Evolutionary conservation across 495 filamentous ascomycete genomes (phyloP), one percentile per base, ranked within the genome.

Genomic region (Cercophora sp.): DNA sequence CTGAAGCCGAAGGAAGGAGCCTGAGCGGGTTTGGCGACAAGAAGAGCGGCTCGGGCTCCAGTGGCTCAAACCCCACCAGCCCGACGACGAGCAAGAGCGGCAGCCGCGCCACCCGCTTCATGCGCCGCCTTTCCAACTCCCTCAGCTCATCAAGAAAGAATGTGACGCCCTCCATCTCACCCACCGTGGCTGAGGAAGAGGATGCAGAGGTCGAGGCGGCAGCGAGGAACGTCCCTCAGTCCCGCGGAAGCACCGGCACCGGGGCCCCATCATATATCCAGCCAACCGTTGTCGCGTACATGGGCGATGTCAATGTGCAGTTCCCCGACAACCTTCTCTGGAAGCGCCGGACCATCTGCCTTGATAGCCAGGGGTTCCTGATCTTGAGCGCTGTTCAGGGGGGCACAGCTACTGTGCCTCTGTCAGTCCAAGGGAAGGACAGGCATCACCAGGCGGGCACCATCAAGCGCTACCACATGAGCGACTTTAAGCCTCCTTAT

Each of bases 261-360:
- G 24, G 31, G 29, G 24, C 49, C 1, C 34, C 50, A 0, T 20
- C 66, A 59, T 64, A 69, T 45, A 27, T 59, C 23, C 64, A 63
- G 37, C 69, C 69, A 8, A 71, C 67, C 27, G 79, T 81, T 18
- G 71, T 86, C 23, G 80, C 71, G 0, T 74, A 85, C 45, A 79
- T 94, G 64, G 91, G 91, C 32, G 90, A 96, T 61, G 84, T 95
- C 44, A 95, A 96, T 56, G 83, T 96, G 3, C 91, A 96, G 60
- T 95, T 96, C 61, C 91, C 91, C 1, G 91, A 94, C 64, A 91
- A 85, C 37, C 77, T 96, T 19, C 75, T 96, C 8, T 96, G 91
- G 91, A 96, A 95, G 69, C 85, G 89, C 43, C 82, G 91, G 44
- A 84, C 82, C 60, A 83, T 95, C 71, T 79, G 84, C 44, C 76